Evolutionary conservation across 352 stramenopile genomes (phyloP).

Genomic region (Plasmopara viticola): DNA sequence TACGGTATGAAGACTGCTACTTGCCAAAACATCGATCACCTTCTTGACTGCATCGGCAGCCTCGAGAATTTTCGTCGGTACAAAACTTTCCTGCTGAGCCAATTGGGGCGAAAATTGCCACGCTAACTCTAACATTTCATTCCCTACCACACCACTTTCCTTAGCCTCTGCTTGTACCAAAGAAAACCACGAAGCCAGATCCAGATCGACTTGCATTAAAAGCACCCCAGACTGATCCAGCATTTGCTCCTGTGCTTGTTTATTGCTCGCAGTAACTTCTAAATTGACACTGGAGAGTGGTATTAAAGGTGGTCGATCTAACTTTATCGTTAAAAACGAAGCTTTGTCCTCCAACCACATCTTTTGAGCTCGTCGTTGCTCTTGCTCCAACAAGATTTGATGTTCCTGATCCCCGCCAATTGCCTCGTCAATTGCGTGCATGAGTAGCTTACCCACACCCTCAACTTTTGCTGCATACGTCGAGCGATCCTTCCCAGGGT

Average conservation of each 20-base stretch:
- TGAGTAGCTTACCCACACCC: conserved; percentile 24
- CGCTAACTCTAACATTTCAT: conserved; percentile 2
- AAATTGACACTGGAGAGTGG: too few relatives aligned
- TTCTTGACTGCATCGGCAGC: conserved; percentile 20
- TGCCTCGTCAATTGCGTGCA: conserved; percentile 36
- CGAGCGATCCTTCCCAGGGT: neutral
- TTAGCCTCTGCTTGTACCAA: conserved; percentile 22
- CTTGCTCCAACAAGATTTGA: conserved; percentile 26
- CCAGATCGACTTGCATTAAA: conserved; percentile 59
- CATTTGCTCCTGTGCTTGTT: neutral
- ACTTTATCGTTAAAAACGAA: conserved; percentile 19
- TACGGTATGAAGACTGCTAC: conserved; percentile 17
- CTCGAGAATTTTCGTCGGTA: conserved; percentile 33
- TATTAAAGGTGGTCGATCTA: conserved; percentile 1
- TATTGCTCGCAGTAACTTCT: neutral
- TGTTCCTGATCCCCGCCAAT: conserved; percentile 25
- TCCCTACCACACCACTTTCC: neutral
- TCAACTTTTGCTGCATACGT: conserved; percentile 9
- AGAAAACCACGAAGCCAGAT: conserved; percentile 64
- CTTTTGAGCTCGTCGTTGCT: conserved; percentile 21
- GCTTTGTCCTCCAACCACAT: conserved; percentile 34
- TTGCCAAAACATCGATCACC: conserved; percentile 14
- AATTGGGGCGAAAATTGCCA: conserved; percentile 48
- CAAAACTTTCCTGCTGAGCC: conserved; percentile 32
- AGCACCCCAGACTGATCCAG: conserved; percentile 22